Conservation (phyloP, 2,329 filamentous ascomycete genomes). For the Nothopassalora personata region DNA sequence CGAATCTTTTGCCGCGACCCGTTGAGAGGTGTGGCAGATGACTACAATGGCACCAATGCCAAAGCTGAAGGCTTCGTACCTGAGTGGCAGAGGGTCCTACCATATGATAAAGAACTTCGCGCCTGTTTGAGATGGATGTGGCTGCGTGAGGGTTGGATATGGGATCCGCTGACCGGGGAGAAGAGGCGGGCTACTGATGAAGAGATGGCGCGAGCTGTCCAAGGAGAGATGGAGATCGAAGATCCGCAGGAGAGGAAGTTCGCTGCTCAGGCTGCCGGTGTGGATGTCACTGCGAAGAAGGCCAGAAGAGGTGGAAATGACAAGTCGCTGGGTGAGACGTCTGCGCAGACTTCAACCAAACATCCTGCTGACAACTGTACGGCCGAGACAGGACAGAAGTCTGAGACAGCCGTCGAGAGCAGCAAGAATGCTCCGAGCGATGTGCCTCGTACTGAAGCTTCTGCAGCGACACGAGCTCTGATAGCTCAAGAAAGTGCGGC, state of each 20-base stretch:
- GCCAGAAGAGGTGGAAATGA: conserved; percentile 4
- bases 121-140: conserved; percentile 88
- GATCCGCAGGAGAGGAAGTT: conserved; percentile 27
- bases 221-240: conserved; percentile 48
- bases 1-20: conserved; percentile 86
- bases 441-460: too few relatives aligned
- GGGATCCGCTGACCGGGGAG: conserved; percentile 68
- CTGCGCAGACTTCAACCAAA: background rate
- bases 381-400: too few relatives aligned
- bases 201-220: conserved; percentile 53
- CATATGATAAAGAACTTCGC: conserved; percentile 80
- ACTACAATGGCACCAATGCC: conserved; percentile 59
- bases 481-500: too few relatives aligned
- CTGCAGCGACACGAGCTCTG: too few relatives aligned
- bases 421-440: too few relatives aligned
- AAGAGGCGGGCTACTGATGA: conserved; percentile 49
- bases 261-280: conserved; percentile 20
- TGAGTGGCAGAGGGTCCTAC: conserved; percentile 84
- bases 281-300: conserved; percentile 9
- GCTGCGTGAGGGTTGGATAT: conserved; percentile 78
- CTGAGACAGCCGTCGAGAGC: too few relatives aligned
- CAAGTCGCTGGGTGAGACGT: background rate
- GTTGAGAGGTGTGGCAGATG: conserved; percentile 59
- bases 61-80: conserved; percentile 57
- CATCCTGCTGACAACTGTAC: too few relatives aligned